Evolutionary conservation across 1,139 yeast species (phyloP), one percentile per base, ranked within the genome.

Genomic region (Chernovozyma aurita): DNA sequence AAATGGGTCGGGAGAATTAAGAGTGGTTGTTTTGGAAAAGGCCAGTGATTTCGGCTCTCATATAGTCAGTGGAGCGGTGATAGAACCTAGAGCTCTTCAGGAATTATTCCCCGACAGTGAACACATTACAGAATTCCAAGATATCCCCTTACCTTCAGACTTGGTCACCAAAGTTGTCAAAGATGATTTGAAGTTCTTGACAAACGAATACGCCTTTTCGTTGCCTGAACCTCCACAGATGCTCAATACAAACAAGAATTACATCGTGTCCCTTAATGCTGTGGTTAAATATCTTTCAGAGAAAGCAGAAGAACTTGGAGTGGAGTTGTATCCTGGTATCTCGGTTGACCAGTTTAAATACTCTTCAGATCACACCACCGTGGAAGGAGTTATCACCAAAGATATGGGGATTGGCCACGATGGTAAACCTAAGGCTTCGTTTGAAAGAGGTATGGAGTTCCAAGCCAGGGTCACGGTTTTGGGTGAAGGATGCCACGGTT

Each of bases 401-500:
- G 98, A 92, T 57, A 76, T 83, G 78, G 98, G 98, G 11, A 65
- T 90, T 13, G 74, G 80, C 34, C 80, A 78, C 49, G 63, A 72
- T 33, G 96, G 95, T 13, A 59, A 66, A 31, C 95, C 95, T 18
- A 85, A 83, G 53, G 82, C 75, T 44, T 70, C 78, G 18, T 92
- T 87, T 58, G 96, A 92, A 62, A 74, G 95, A 44, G 98, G 98
- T 18, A 86, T 92, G 96, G 97, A 87, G 57, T 92, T 92, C 59
- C 94, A 83, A 49, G 87, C 97, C 2, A 75, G 90, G 50, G 68
- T 81, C 42, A 90, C 97, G 0, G 82, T 92, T 16, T 72, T 92
- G 36, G 95, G 95, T 3, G 98, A 92, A 62, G 98, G 98, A 17
- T 92, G 98, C 55, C 97, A 88, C 60, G 98, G 98, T 0, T 88